A percentile compares a stretch with the other conserved stretches of the same genome.
Evolutionary conservation across 2,329 filamentous ascomycete genomes (phyloP).

Genomic region (Triangularia setosa): DNA sequence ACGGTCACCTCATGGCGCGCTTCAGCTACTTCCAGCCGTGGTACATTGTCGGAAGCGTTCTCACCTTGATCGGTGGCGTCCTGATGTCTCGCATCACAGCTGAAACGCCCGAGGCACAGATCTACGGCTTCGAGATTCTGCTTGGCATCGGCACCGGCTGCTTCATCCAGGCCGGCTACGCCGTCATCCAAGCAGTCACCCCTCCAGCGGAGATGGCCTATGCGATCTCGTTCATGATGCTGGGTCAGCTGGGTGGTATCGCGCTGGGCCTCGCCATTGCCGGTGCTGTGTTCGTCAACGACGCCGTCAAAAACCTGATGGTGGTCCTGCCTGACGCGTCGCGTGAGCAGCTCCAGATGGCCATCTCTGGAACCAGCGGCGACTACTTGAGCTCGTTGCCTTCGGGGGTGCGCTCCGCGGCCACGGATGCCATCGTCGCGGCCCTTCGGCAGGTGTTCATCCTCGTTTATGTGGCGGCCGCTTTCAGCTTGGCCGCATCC

Average conservation of each 20-base stretch:
- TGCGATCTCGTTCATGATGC: not conserved
- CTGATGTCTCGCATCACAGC: not conserved
- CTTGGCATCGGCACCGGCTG: slow-evolving; percentile 38
- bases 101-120: slow-evolving; percentile 25
- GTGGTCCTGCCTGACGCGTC: not conserved
- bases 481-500: slow-evolving; percentile 5
- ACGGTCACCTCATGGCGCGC: slow-evolving; percentile 20
- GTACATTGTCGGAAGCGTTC: slow-evolving; percentile 12
- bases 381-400: not conserved
- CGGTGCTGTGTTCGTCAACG: slow-evolving; percentile 20
- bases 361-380: slow-evolving; percentile 9
- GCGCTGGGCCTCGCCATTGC: slow-evolving; percentile 15
- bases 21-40: slow-evolving; percentile 15
- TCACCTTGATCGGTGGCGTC: not conserved
- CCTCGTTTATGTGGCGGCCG: slow-evolving; percentile 11
- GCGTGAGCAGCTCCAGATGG: not conserved
- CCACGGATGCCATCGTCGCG: slow-evolving; percentile 4
- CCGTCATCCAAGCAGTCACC: slow-evolving; percentile 35
- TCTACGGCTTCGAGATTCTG: slow-evolving; percentile 37
- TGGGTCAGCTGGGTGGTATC: slow-evolving; percentile 20
- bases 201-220: slow-evolving; percentile 28
- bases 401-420: not conserved
- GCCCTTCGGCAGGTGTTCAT: slow-evolving; percentile 12
- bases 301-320: slow-evolving; percentile 1
- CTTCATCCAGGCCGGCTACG: slow-evolving; percentile 35